Percentiles rank a stretch among this genome's conserved stretches.
Conservation (phyloP, 176 grass and related monocot genomes). For the Triticum dicoccoides region DNA sequence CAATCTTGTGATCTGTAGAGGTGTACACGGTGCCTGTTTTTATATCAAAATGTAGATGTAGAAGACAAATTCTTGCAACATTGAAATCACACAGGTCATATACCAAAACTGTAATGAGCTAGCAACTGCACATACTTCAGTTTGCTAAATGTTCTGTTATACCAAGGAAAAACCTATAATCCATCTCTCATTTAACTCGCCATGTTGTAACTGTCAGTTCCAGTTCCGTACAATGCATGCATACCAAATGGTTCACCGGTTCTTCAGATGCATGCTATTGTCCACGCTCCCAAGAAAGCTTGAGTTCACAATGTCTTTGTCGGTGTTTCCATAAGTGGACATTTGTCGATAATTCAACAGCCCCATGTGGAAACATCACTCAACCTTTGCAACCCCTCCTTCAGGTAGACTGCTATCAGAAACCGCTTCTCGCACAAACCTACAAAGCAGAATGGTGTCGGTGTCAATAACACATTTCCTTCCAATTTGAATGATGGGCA, state of each 20-base stretch:
- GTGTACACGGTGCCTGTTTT: not conserved
- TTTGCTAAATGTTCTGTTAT: not conserved
- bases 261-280: constrained; percentile 1
- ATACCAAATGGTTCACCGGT: not conserved
- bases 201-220: not conserved
- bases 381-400: constrained; percentile 50
- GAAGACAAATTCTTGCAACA: not conserved
- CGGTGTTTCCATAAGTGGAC: not conserved
- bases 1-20: not conserved
- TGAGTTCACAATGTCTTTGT: not conserved
- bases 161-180: not conserved
- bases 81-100: not conserved
- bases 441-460: constrained; percentile 21
- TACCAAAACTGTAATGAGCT: not conserved
- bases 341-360: constrained; percentile 11
- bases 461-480: constrained; percentile 12
- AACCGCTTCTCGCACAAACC: constrained; percentile 58
- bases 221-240: constrained; percentile 1
- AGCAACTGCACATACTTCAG: not conserved
- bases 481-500: not conserved
- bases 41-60: not conserved
- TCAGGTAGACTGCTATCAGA: constrained; percentile 48
- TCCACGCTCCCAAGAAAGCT: not conserved
- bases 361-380: constrained; percentile 28
- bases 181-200: not conserved